Conservation (phyloP, 2,329 filamentous ascomycete species). For the Arthrobotrys sphaeroides region DNA sequence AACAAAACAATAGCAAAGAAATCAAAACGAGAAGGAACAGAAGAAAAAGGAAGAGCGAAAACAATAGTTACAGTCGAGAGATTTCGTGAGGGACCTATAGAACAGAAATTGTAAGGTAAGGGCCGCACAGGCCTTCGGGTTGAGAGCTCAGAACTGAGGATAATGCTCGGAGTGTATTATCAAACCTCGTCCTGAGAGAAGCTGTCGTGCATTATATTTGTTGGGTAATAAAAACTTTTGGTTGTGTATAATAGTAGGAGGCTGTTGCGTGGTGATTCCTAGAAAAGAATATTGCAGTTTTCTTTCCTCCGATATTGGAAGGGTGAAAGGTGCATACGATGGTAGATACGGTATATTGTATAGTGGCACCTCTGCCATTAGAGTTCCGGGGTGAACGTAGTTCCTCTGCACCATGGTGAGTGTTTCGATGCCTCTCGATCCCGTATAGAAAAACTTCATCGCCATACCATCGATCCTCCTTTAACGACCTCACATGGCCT, state of each 20-base stretch:
- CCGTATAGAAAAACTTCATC: conserved; percentile 16
- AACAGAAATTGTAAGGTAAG: conserved; percentile 39
- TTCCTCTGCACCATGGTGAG: conserved; percentile 36
- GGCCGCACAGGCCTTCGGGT: neutral
- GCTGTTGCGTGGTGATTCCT: conserved; percentile 17
- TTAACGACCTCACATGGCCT: conserved; percentile 70
- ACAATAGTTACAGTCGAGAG: conserved; percentile 36
- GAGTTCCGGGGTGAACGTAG: neutral
- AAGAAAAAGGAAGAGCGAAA: neutral
- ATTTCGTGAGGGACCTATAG: conserved; percentile 43
- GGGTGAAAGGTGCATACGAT: conserved; percentile 53
- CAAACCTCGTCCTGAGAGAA: conserved; percentile 42
- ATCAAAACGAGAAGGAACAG: conserved; percentile 7
- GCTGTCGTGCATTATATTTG: conserved; percentile 22
- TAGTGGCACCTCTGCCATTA: conserved; percentile 2
- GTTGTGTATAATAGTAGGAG: neutral
- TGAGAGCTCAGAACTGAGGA: conserved; percentile 2
- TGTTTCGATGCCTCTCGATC: conserved; percentile 4
- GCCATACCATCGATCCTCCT: conserved; percentile 43
- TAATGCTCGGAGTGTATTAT: conserved; percentile 22
- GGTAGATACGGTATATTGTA: neutral
- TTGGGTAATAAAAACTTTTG: conserved; percentile 28
- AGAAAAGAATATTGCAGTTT: conserved; percentile 48
- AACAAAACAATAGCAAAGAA: neutral
- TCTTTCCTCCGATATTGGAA: conserved; percentile 39